Evolutionary conservation across 2,329 filamentous ascomycete genomes (phyloP).

Genomic region (Fusarium heterosporum): DNA sequence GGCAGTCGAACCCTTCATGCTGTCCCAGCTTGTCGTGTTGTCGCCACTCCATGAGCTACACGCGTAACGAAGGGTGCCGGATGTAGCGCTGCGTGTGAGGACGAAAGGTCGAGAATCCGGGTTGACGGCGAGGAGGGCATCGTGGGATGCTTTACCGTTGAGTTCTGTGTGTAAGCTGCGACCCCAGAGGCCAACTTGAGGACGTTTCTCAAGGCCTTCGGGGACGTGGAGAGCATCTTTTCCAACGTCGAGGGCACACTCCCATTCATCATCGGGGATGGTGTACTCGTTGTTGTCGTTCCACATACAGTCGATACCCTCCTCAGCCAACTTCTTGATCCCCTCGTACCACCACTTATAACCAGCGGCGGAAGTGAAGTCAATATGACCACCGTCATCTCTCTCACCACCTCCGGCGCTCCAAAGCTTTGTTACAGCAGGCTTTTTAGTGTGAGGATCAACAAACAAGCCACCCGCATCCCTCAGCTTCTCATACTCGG

Average conservation of each 20-base stretch:
- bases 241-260: constrained; percentile 64
- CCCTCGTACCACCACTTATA: constrained; percentile 80
- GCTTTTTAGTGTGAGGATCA: constrained; percentile 63
- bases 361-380: constrained; percentile 75
- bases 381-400: constrained; percentile 76
- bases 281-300: constrained; percentile 85
- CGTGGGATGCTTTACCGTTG: constrained; percentile 76
- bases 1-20: constrained; percentile 78
- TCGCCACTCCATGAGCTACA: constrained; percentile 81
- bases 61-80: constrained; percentile 76
- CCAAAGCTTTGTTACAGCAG: constrained; percentile 74
- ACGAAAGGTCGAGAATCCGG: constrained; percentile 74
- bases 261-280: constrained; percentile 73
- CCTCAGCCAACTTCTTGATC: constrained; percentile 68
- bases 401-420: constrained; percentile 78
- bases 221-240: constrained; percentile 51
- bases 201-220: constrained; percentile 53
- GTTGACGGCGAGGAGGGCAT: constrained; percentile 69
- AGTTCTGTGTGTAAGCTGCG: constrained; percentile 76
- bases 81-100: constrained; percentile 76
- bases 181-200: constrained; percentile 75
- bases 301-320: constrained; percentile 80
- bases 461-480: constrained; percentile 71
- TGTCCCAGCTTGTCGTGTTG: constrained; percentile 79
- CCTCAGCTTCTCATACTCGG: constrained; percentile 72